Conservation (phyloP, 352 stramenopile species). For the Phytophthora colocasiae region DNA sequence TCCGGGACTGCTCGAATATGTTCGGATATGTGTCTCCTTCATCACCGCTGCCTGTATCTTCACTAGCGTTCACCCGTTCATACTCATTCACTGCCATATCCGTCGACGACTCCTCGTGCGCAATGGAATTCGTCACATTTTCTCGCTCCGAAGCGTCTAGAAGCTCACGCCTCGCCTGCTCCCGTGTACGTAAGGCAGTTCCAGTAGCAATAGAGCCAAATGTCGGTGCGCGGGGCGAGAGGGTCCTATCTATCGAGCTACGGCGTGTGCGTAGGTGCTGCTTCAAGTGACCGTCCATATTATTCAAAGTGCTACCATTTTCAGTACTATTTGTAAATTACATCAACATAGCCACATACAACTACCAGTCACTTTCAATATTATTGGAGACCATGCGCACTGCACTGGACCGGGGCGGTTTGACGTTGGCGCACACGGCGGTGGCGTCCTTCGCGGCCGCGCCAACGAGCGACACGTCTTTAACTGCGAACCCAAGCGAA, state of each 20-base stretch:
- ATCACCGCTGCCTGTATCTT: not conserved
- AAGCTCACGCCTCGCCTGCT: conserved; percentile 19
- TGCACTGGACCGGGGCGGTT: conserved; percentile 49
- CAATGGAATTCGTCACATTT: not conserved
- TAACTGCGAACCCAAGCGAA: conserved; percentile 53
- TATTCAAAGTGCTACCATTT: conserved; percentile 5
- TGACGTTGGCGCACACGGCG: conserved; percentile 68
- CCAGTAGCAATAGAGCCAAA: conserved; percentile 13
- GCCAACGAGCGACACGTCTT: conserved; percentile 21
- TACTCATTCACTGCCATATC: not conserved
- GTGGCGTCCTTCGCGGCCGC: conserved; percentile 69
- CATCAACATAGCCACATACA: too few relatives aligned
- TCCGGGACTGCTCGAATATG: conserved; percentile 40
- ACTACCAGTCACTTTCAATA: too few relatives aligned
- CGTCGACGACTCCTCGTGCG: conserved; percentile 13
- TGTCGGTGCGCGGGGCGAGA: not conserved
- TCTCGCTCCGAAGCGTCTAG: conserved; percentile 1
- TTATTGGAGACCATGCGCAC: conserved; percentile 46
- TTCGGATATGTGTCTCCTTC: not conserved
- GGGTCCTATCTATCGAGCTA: conserved; percentile 2
- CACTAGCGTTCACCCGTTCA: conserved; percentile 4
- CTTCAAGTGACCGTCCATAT: conserved; percentile 22
- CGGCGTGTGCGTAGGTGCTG: conserved; percentile 15
- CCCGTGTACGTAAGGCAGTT: conserved; percentile 8
- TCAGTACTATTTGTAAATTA: not conserved